These are phyloP conservation scores for Gossypium schwendimanii DNA, from an alignment of 441 rosid species.

Conservation along the genomic window DNA sequence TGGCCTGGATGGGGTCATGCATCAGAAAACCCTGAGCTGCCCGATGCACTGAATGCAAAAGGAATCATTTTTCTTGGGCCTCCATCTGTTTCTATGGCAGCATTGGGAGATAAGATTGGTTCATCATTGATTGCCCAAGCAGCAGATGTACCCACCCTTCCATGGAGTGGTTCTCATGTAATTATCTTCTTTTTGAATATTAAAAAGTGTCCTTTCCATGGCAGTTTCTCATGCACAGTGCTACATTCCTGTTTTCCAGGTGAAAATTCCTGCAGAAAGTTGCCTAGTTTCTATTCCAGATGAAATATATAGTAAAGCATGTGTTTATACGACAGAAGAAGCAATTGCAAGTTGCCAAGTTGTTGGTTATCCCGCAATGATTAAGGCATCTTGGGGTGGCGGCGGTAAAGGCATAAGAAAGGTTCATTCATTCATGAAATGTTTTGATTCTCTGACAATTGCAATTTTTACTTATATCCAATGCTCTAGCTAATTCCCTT, in stretches of 20 bases:
- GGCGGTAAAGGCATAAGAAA: constrained; percentile 99
- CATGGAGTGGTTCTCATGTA: constrained; percentile 99
- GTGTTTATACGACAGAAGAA: constrained; percentile 96
- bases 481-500: not conserved
- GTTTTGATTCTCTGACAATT: not conserved
- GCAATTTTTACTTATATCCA: not conserved
- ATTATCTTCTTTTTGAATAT: constrained; percentile 15
- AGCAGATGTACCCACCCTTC: constrained; percentile 96
- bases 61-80: constrained; percentile 97
- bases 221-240: constrained; percentile 16
- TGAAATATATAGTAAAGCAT: constrained; percentile 86
- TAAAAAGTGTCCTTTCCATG: constrained; percentile 10
- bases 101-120: constrained; percentile 98
- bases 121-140: constrained; percentile 99
- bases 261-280: constrained; percentile 71
- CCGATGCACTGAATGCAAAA: constrained; percentile 81
- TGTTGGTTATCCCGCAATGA: constrained; percentile 99
- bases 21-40: constrained; percentile 96
- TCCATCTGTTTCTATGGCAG: constrained; percentile 88
- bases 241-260: constrained; percentile 43
- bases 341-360: constrained; percentile 96
- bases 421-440: constrained; percentile 40
- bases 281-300: constrained; percentile 81
- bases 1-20: constrained; percentile 99
- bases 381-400: constrained; percentile 99